Evolutionary conservation across 768 basidiomycete species (phyloP), one percentile per base, ranked within the genome.

Genomic region (Sporobolomyces roseus): DNA sequence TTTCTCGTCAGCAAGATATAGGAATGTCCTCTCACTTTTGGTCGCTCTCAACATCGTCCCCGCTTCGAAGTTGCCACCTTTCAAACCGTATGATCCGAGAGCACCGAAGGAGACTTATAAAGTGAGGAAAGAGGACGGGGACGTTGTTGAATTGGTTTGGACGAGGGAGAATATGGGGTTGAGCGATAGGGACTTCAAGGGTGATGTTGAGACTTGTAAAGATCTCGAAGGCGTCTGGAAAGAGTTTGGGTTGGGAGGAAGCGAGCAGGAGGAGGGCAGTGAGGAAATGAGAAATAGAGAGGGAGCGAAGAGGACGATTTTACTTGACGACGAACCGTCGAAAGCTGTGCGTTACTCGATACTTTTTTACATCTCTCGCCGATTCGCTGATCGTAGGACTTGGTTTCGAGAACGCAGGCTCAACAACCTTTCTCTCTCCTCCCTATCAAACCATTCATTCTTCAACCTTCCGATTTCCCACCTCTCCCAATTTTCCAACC

Each of bases 81-180:
- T n/a, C n/a, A n/a, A n/a, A n/a, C 53, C 45, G 9, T 23, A 21
- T n/a, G 27, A 25, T 35, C 35, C 52, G 7, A 29, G 33, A 9
- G 32, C 6, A 61, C 33, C n/a, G 19, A 7, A 25, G 35, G 25
- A 33, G 53, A 55, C 59, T 14, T 23, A 16, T 43, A 32, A 21
- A 2, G 25, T 46, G 14, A 23, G 9, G n/a, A 43, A 32, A n/a
- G 52, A 16, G 2, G 53, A 45, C 14, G 70, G 58, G 6, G 70
- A 71, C 46, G 48, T 59, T 3, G 51, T 71, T 35, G 7, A 17
- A 7, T 46, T 72, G 25, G 65, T 74, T 9, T 67, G 65, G 62
- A 54, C 55, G n/a, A 35, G 74, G 27, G 67, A 68, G 61, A 61
- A 54, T 51, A 74, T 74, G 74, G 68, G 63, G 19, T 49, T 74